phyloP scores from a whole-genome alignment of 177 flowering plant species.

The Vitis hybrid region DNA sequence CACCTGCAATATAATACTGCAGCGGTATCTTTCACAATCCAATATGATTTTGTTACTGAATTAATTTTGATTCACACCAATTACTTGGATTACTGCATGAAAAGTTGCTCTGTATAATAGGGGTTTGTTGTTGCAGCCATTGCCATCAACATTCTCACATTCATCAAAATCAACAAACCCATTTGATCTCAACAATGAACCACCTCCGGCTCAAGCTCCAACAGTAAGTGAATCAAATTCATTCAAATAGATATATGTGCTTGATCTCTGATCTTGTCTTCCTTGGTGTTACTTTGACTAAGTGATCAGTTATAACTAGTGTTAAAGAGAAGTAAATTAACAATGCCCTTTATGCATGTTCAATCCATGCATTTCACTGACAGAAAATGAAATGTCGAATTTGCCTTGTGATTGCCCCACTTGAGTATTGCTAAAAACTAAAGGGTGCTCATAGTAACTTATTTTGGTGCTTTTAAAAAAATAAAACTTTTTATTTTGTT shows the following conservation, averaged over 20 bases:
- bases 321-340: not conserved
- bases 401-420: not conserved
- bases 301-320: too few species aligned
- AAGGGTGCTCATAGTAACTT: too few species aligned
- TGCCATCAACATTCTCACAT: constrained; percentile 36
- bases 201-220: constrained; percentile 46
- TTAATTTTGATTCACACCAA: not conserved
- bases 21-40: constrained; percentile 34
- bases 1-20: constrained; percentile 63
- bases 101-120: not conserved
- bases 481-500: too few species aligned
- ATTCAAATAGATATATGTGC: not conserved
- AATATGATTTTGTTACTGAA: not conserved
- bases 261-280: not conserved
- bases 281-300: not conserved
- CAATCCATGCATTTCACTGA: not conserved
- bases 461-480: too few species aligned
- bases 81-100: not conserved
- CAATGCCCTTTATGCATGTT: not conserved
- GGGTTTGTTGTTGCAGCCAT: constrained; percentile 34
- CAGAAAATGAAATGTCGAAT: not conserved
- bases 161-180: constrained; percentile 68
- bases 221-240: constrained; percentile 35
- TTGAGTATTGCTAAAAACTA: not conserved
- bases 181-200: constrained; percentile 62